Percentiles rank a stretch among this genome's conserved stretches.
Evolutionary conservation across 306 rosid genomes (phyloP).

Genomic region (Acmispon strigosus): DNA sequence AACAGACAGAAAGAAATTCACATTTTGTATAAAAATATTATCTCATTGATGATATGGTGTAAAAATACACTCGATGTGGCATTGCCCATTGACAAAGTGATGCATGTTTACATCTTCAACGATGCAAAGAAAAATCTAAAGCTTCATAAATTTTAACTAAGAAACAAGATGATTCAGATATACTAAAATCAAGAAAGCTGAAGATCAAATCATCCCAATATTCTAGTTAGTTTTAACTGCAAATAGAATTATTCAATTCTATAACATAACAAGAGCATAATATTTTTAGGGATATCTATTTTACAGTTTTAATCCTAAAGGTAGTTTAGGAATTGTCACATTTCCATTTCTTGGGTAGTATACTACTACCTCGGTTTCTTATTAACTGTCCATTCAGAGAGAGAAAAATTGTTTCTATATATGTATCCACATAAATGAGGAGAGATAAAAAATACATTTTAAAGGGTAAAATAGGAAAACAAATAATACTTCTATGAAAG

Average conservation of each 20-base stretch:
- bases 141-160: background rate
- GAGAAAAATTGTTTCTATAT: too few species aligned
- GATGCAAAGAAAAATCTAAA: constrained; percentile 6
- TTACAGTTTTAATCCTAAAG: background rate
- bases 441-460: too few species aligned
- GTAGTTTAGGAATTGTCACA: background rate
- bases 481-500: too few species aligned
- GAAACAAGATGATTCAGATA: constrained; percentile 9
- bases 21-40: background rate
- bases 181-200: background rate
- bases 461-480: too few species aligned
- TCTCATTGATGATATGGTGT: background rate
- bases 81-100: background rate
- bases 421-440: too few species aligned
- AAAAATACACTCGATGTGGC: background rate
- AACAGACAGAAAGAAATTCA: background rate
- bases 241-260: background rate
- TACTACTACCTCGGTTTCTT: too few species aligned
- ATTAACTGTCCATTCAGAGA: too few species aligned
- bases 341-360: background rate
- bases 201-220: background rate
- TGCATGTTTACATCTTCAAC: background rate
- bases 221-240: background rate
- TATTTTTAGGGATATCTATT: background rate
- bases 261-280: background rate